These are phyloP conservation scores for Kwoniella europaea DNA, from an alignment of 768 basidiomycete species.

Conservation along the genomic window DNA sequence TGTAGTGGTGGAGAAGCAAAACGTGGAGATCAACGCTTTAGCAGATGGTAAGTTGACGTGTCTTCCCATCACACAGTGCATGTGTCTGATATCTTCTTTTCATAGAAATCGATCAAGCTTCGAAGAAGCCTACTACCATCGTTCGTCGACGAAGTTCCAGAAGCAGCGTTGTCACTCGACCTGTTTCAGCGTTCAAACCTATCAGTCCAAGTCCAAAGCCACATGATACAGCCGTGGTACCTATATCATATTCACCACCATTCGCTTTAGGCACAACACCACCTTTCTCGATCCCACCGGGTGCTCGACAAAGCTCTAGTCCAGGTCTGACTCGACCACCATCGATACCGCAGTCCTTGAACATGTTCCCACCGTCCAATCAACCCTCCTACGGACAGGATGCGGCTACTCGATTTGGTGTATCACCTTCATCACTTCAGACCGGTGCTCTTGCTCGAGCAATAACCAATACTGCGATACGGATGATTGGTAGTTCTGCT, in stretches of 20 bases:
- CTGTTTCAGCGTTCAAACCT: conserved; percentile 53
- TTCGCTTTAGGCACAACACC: conserved; percentile 57
- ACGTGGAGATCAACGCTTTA: conserved; percentile 87
- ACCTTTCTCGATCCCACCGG: conserved; percentile 57
- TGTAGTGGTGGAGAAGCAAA: conserved; percentile 88
- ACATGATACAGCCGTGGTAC: conserved; percentile 15
- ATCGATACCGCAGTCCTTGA: conserved; percentile 31
- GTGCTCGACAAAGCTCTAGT: conserved; percentile 27
- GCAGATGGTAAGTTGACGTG: conserved; percentile 74
- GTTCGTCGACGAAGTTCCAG: conserved; percentile 56
- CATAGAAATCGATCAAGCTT: conserved; percentile 60
- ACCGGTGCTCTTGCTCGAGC: conserved; percentile 58
- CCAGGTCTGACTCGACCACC: conserved; percentile 29
- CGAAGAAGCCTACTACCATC: conserved; percentile 54
- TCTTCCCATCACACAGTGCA: too few species aligned
- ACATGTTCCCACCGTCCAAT: conserved; percentile 44
- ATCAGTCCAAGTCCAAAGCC: conserved; percentile 17
- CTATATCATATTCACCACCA: conserved; percentile 56
- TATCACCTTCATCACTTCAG: conserved; percentile 51
- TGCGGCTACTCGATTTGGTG: conserved; percentile 43
- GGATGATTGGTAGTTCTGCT: conserved; percentile 56
- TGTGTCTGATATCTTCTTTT: neutral
- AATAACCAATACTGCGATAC: conserved; percentile 58
- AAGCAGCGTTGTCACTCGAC: conserved; percentile 49
- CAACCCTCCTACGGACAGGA: conserved; percentile 41